Evolutionary conservation across 2,329 filamentous ascomycete species (phyloP), one percentile per base, ranked within the genome.

Genomic region (Arthrinium puccinioides): DNA sequence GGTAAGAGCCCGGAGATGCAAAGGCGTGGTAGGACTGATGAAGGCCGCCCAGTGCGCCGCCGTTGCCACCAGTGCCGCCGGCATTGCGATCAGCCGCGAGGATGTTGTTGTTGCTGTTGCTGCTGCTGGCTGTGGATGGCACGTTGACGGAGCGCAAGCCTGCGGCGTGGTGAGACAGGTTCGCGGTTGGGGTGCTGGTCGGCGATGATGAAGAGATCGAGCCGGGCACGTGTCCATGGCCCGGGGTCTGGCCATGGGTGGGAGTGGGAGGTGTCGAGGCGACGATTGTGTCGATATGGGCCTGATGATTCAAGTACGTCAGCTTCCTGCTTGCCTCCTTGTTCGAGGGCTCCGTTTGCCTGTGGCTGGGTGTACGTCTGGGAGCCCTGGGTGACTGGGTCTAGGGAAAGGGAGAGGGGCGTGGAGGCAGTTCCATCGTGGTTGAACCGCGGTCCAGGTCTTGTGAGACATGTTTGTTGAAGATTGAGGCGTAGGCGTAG

Each of bases 281-380:
- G 33, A 64, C 50, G 37, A 63, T 63, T 13, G 44, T 57, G 44
- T 64, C 61, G 46, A 63, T 63, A 21, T 52, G 56, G n/a, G 52
- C 52, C 59, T 62, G 43, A 23, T 39, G 39, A 43, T 32, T n/a
- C n/a, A n/a, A n/a, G n/a, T n/a, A n/a, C n/a, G 26, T 14, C 13
- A 26, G 16, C 14, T n/a, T 26, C 40, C 45, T 42, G n/a, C n/a
- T n/a, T n/a, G n/a, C n/a, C n/a, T n/a, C n/a, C n/a, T n/a, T n/a
- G n/a, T n/a, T n/a, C n/a, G n/a, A n/a, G n/a, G n/a, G n/a, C n/a
- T n/a, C n/a, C n/a, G n/a, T n/a, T n/a, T n/a, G n/a, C n/a, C n/a
- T n/a, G n/a, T n/a, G n/a, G n/a, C n/a, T n/a, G n/a, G n/a, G n/a
- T n/a, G n/a, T n/a, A n/a, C n/a, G n/a, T n/a, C n/a, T n/a, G n/a